These are phyloP conservation scores for Noccaea caerulescens DNA, from an alignment of 345 rosid genomes.

Conservation along the genomic window DNA sequence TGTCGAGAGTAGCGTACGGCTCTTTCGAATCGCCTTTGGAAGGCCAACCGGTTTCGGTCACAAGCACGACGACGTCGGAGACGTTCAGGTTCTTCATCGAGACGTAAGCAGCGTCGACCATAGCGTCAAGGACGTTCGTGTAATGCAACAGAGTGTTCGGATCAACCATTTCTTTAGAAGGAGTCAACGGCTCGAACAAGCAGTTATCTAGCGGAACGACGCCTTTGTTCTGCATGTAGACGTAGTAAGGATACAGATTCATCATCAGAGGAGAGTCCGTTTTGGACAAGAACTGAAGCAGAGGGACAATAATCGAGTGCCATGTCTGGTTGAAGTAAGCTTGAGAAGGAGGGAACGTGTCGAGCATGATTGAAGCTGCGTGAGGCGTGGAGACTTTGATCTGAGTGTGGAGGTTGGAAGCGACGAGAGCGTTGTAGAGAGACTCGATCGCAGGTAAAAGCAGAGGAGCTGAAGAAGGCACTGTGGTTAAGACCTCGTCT, in stretches of 20 bases:
- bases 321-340: constrained; percentile 90
- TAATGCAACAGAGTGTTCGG: constrained; percentile 94
- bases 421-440: constrained; percentile 82
- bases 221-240: constrained; percentile 93
- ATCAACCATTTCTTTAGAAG: constrained; percentile 95
- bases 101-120: constrained; percentile 91
- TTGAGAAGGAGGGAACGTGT: constrained; percentile 93
- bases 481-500: constrained; percentile 87
- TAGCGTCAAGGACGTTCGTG: constrained; percentile 91
- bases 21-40: constrained; percentile 78
- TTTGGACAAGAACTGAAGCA: constrained; percentile 81
- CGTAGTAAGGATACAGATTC: constrained; percentile 97
- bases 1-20: constrained; percentile 82
- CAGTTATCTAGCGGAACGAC: constrained; percentile 92
- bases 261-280: constrained; percentile 91
- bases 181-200: constrained; percentile 86
- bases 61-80: constrained; percentile 77
- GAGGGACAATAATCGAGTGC: constrained; percentile 64
- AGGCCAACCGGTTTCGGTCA: constrained; percentile 94
- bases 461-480: constrained; percentile 86
- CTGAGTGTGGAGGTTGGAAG: constrained; percentile 83
- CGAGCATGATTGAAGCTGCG: constrained; percentile 78
- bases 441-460: constrained; percentile 84
- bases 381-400: constrained; percentile 95
- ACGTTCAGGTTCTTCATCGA: constrained; percentile 91